A percentile compares a stretch with the other conserved stretches of the same genome.
Evolutionary conservation across 108 stramenopile genomes (phyloP).

Genomic region (Cyclotella choctawhatcheeana): DNA sequence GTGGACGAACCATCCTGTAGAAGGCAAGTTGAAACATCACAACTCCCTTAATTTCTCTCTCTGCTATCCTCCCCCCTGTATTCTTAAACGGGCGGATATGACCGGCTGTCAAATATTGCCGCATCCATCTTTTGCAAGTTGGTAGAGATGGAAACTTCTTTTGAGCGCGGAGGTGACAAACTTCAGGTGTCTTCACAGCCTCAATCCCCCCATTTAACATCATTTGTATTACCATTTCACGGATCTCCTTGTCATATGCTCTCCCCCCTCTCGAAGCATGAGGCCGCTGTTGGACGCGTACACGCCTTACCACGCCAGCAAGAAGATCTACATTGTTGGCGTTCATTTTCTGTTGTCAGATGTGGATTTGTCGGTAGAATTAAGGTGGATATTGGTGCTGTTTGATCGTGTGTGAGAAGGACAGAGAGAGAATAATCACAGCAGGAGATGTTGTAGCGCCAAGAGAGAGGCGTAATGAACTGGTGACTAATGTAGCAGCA

Average conservation of each 20-base stretch:
- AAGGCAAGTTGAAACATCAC: background rate
- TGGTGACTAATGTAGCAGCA: background rate
- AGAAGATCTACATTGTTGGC: background rate
- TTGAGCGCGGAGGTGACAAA: background rate
- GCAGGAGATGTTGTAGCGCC: too few species aligned
- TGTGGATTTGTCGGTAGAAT: too few species aligned
- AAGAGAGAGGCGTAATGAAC: too few species aligned
- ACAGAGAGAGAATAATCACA: too few species aligned
- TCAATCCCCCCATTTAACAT: background rate
- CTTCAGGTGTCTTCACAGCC: background rate
- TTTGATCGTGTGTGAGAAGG: too few species aligned
- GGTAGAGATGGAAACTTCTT: background rate
- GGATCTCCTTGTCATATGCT: background rate
- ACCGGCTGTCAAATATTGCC: background rate
- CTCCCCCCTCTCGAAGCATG: background rate
- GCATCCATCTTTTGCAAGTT: conserved; percentile 2
- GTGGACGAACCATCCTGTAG: background rate
- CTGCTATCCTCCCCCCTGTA: background rate
- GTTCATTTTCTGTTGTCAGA: too few species aligned
- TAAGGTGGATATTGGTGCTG: too few species aligned
- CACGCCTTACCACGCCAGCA: background rate
- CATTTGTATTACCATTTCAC: background rate
- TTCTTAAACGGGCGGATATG: background rate
- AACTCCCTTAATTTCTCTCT: background rate
- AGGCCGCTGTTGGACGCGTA: background rate